A percentile compares a stretch with the other conserved stretches of the same genome.
phyloP scores from a whole-genome alignment of 176 grass and related monocot species.

The Areca catechu region DNA sequence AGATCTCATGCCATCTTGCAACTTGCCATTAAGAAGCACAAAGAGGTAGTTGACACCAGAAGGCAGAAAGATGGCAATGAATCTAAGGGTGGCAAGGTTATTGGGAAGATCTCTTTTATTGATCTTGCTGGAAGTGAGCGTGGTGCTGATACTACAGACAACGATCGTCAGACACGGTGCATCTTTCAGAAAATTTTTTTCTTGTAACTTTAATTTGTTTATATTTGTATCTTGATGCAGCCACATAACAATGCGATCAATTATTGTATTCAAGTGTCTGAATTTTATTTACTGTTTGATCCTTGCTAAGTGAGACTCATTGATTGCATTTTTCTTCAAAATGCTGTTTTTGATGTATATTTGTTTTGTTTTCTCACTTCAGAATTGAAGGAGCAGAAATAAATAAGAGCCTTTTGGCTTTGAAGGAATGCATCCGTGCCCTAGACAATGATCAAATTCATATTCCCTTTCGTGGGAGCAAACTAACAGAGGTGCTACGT shows the following conservation, averaged over 20 bases:
- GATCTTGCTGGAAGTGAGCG: conserved; percentile 99
- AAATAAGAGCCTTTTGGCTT: conserved; percentile 91
- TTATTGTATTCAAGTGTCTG: neutral
- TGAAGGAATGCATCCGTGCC: conserved; percentile 97
- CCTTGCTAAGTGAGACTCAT: too few relatives aligned
- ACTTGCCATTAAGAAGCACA: conserved; percentile 86
- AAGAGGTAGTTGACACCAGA: conserved; percentile 46
- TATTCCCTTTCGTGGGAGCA: conserved; percentile 99
- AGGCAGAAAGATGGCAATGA: conserved; percentile 84
- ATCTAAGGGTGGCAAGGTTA: conserved; percentile 57
- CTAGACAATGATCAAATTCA: conserved; percentile 99
- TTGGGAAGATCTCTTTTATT: conserved; percentile 97
- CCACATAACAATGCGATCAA: too few relatives aligned
- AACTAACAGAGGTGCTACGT: conserved; percentile 95
- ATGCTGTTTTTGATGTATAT: conserved; percentile 9
- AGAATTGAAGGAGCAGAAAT: conserved; percentile 99
- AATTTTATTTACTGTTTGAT: neutral
- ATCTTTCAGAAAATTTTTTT: neutral
- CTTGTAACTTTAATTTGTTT: neutral
- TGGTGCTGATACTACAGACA: conserved; percentile 97
- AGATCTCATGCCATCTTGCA: conserved; percentile 97
- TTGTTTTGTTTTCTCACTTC: conserved; percentile 16
- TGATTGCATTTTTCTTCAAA: neutral
- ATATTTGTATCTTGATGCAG: too few relatives aligned
- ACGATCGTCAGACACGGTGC: conserved; percentile 88